These are phyloP conservation scores for Afroboletus lepidellus DNA, from an alignment of 1,284 basidiomycete genomes.

Conservation along the genomic window DNA sequence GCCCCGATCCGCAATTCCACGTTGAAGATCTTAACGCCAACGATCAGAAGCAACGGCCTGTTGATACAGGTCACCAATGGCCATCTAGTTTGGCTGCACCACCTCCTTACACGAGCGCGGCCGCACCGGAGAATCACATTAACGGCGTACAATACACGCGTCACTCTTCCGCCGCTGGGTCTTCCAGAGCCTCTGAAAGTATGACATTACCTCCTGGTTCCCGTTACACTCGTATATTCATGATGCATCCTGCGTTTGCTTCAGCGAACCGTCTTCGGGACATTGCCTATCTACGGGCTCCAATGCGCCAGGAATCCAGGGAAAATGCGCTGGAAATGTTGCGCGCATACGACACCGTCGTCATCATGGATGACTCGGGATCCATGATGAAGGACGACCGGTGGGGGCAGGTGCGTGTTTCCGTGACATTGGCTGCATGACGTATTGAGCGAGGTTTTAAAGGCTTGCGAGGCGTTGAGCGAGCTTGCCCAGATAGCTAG, in stretches of 20 bases:
- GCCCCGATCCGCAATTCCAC: constrained; percentile 4
- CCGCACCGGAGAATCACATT: constrained; percentile 2
- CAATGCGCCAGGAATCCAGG: constrained; percentile 26
- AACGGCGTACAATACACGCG: background rate
- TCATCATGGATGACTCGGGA: constrained; percentile 57
- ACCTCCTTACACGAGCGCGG: constrained; percentile 20
- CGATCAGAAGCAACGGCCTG: constrained; percentile 3
- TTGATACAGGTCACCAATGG: constrained; percentile 1
- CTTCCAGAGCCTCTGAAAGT: constrained; percentile 15
- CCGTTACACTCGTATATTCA: constrained; percentile 23
- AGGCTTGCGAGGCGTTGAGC: constrained; percentile 37
- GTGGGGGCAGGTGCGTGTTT: constrained; percentile 46
- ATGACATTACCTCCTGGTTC: constrained; percentile 22
- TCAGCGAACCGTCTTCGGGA: constrained; percentile 18
- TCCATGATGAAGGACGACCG: constrained; percentile 47
- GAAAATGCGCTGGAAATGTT: constrained; percentile 47
- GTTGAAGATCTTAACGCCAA: background rate
- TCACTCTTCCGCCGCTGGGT: constrained; percentile 8
- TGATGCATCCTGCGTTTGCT: constrained; percentile 20
- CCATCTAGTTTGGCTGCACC: constrained; percentile 13
- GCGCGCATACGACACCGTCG: constrained; percentile 48
- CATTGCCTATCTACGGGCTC: constrained; percentile 25
- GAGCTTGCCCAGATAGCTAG: constrained; percentile 40
- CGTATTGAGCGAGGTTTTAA: background rate
- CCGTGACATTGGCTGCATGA: background rate